These are phyloP conservation scores for Aspergillus carlsbadensis DNA, from an alignment of 495 filamentous ascomycete species.

Conservation along the genomic window DNA sequence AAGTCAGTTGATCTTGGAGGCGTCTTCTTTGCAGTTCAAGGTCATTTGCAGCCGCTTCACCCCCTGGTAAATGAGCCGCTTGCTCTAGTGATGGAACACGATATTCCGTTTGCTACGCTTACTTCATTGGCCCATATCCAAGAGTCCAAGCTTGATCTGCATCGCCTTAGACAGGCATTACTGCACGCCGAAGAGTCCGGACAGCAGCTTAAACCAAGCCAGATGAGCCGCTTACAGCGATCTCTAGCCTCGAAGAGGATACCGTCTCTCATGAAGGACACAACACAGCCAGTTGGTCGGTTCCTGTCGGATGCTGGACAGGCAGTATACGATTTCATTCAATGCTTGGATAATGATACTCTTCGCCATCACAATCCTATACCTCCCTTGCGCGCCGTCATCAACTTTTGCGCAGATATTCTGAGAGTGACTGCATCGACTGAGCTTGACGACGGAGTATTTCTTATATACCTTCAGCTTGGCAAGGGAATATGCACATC, in stretches of 20 bases:
- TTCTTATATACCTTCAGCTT: constrained; percentile 54
- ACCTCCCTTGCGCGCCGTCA: constrained; percentile 40
- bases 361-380: constrained; percentile 30
- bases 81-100: constrained; percentile 27
- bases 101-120: constrained; percentile 24
- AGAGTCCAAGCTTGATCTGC: constrained; percentile 38
- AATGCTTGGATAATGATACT: constrained; percentile 28
- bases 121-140: constrained; percentile 39
- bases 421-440: constrained; percentile 43
- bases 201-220: constrained; percentile 52
- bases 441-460: constrained; percentile 52
- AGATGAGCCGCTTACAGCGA: constrained; percentile 68
- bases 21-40: constrained; percentile 30
- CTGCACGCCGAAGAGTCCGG: constrained; percentile 36
- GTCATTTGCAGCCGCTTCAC: constrained; percentile 39
- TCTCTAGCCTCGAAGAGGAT: constrained; percentile 59
- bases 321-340: constrained; percentile 40
- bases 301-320: constrained; percentile 47
- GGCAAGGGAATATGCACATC: constrained; percentile 38
- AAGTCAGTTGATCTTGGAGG: constrained; percentile 29
- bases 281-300: constrained; percentile 54
- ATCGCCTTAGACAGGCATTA: constrained; percentile 37
- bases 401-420: constrained; percentile 59
- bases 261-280: constrained; percentile 61
- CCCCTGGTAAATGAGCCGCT: constrained; percentile 46